Evolutionary conservation across 1,139 yeast genomes (phyloP).

Genomic region (Yamadazyma friedrichii): DNA sequence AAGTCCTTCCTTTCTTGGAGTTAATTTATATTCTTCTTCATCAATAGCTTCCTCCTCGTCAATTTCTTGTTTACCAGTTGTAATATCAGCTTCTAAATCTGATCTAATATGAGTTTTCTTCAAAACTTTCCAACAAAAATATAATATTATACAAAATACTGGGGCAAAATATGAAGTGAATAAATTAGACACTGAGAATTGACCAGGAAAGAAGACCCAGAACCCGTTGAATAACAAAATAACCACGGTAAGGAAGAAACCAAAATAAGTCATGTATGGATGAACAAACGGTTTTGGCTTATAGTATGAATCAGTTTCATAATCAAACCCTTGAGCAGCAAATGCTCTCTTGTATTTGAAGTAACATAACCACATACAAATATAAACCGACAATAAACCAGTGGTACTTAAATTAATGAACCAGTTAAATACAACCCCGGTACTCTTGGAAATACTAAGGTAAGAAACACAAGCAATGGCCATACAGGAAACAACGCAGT

Average conservation of each 20-base stretch:
- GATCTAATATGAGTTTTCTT: slow-evolving; percentile 34
- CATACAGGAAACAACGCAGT: slow-evolving; percentile 26
- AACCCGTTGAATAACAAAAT: slow-evolving; percentile 41
- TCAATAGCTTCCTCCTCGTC: slow-evolving; percentile 34
- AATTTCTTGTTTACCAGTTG: slow-evolving; percentile 34
- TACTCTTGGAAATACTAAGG: slow-evolving; percentile 26
- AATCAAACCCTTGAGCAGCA: slow-evolving; percentile 30
- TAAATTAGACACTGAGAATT: slow-evolving; percentile 33
- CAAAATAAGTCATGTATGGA: slow-evolving; percentile 36
- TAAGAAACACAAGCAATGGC: slow-evolving; percentile 27
- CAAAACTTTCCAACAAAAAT: slow-evolving; percentile 33
- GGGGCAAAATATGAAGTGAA: slow-evolving; percentile 44
- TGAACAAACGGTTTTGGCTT: slow-evolving; percentile 28
- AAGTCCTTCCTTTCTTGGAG: slow-evolving; percentile 20
- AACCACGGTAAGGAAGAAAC: slow-evolving; percentile 22
- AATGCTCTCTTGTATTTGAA: slow-evolving; percentile 36
- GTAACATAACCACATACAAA: slow-evolving; percentile 48
- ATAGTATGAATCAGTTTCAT: slow-evolving; percentile 21
- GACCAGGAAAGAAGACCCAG: slow-evolving; percentile 43
- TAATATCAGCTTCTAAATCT: slow-evolving; percentile 33
- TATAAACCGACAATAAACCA: slow-evolving; percentile 49
- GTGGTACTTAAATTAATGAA: slow-evolving; percentile 46
- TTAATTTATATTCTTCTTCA: slow-evolving; percentile 17
- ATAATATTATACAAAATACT: slow-evolving; percentile 26
- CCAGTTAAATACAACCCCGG: slow-evolving; percentile 38